Base-by-base conservation (phyloP, 139 green algal genomes). In the Nannochloris sp. region DNA sequence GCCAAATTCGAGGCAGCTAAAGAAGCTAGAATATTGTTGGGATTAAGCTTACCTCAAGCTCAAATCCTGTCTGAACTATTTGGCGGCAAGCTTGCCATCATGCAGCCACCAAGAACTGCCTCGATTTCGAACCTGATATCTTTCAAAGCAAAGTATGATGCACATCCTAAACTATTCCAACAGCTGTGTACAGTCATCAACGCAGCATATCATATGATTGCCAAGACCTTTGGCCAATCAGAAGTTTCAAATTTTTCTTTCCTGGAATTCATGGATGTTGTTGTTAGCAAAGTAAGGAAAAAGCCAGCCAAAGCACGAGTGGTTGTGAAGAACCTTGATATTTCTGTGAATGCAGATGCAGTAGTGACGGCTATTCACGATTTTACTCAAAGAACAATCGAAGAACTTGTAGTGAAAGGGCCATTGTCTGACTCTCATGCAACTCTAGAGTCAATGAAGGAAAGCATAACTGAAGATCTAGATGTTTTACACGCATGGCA, bases 401-500 rank as follows among this genome's bases (percentile, higher is more conserved):
- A 78, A 60, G 84, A 89, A 69, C 66, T 81, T 28, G 56, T 73
- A 49, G 68, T 79, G 29, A 79, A 81, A 62, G 66, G 71, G 16
- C 70, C 75, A 17, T 28, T 49, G 25, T 33, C 56, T 49, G 66
- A 78, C 65, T 31, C 61, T 31, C 28, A 40, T 14, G 65, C 66
- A 51, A 76, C 49, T 13, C 26, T 67, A 0, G 29, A 59, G 20
- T 29, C 5, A 16, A 46, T 50, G 16, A 59, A 57, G 31, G 61
- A 76, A 45, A 67, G 71, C 4, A 59, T 93, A 49, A 68, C 82
- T 10, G 73, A 75, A 58, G 80, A 91, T 77, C 72, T 89, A 48
- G 76, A 85, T 55, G 60, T 74, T 36, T 59, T 93, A 63, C 63
- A 83, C 17, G 68, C 82, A 51, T 91, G 83, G 79, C 73, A 91